Evolutionary conservation across 2,329 filamentous ascomycete species (phyloP).

Genomic region (Cadophora malorum): DNA sequence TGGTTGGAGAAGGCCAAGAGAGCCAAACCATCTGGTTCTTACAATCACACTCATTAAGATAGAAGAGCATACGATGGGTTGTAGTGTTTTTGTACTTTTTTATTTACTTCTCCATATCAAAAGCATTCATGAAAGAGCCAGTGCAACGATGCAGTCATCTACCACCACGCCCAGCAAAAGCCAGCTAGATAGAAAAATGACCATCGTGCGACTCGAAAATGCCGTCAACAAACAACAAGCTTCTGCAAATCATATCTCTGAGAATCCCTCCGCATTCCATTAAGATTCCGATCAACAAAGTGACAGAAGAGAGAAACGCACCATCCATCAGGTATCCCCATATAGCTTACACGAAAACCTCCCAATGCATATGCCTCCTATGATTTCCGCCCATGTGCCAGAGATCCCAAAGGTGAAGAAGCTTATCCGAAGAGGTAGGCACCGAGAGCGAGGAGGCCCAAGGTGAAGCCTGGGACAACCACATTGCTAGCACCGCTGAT

Average conservation of each 20-base stretch:
- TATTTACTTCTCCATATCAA: constrained; percentile 18
- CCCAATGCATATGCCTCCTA: constrained; percentile 12
- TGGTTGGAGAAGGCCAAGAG: too few relatives aligned
- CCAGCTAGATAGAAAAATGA: constrained; percentile 14
- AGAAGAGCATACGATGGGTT: too few relatives aligned
- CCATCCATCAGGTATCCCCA: constrained; percentile 17
- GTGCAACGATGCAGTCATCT: constrained; percentile 23
- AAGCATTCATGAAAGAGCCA: constrained; percentile 19
- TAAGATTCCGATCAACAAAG: constrained; percentile 22
- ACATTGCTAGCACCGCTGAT: constrained; percentile 12
- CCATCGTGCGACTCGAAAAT: constrained; percentile 11
- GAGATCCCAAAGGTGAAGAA: constrained; percentile 14
- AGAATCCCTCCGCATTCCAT: constrained; percentile 9
- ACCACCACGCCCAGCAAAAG: constrained; percentile 17
- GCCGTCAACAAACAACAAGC: constrained; percentile 15
- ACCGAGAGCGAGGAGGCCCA: constrained; percentile 23
- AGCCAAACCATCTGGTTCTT: too few relatives aligned
- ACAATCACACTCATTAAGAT: too few relatives aligned
- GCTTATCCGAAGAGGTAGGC: constrained; percentile 27
- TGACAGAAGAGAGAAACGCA: constrained; percentile 9
- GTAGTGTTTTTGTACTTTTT: constrained; percentile 26
- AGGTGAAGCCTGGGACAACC: constrained; percentile 20
- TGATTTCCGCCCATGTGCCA: constrained; percentile 5
- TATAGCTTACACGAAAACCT: constrained; percentile 18
- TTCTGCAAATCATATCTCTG: constrained; percentile 16